Evolutionary conservation across 495 filamentous ascomycete species (phyloP), one percentile per base, ranked within the genome.

Genomic region (Penicillium psychrofluorescens): DNA sequence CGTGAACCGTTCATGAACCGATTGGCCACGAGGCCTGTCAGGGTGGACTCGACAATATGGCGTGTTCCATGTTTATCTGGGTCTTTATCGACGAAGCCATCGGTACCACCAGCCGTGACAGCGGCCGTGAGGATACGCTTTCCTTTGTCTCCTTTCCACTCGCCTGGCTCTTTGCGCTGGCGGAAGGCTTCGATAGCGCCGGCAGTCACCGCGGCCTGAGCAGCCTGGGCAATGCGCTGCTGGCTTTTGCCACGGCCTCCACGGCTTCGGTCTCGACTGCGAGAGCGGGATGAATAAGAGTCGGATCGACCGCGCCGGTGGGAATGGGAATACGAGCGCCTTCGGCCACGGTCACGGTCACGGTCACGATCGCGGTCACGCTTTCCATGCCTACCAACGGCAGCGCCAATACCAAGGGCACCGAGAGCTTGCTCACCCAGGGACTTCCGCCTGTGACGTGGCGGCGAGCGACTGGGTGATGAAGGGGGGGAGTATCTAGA

Each of bases 161-260:
- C 76, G 38, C 90, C 90, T 1, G 86, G 84, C 38, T 88, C 83
- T 52, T 92, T 94, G 58, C 88, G 85, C 32, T 83, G 75, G 31
- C 86, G 80, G 75, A 94, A 94, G 27, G 90, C 90, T 67, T 95
- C 88, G 15, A 86, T 79, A 8, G 88, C 90, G 46, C 88, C 90
- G 41, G 90, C 88, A 32, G 89, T 75, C 33, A 95, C 64, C 7
- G 90, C 91, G 13, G 90, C 88, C 62, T 86, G 85, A 52, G 87
- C 85, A 34, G 89, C 90, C 60, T 95, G 87, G 45, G 85, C 77
- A 53, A 92, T 81, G 45, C 85, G 86, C 43, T 77, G 76, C 34
- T 79, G 53, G 52, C 42, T 65, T 46, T 61, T 68, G 62, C 56
- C 74, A 49, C 50, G 74, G 52, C 40, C 65, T 45, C 56, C 74